Evolutionary conservation across 805 yeast species (phyloP).

Genomic region (Saturnispora serradocipensis): DNA sequence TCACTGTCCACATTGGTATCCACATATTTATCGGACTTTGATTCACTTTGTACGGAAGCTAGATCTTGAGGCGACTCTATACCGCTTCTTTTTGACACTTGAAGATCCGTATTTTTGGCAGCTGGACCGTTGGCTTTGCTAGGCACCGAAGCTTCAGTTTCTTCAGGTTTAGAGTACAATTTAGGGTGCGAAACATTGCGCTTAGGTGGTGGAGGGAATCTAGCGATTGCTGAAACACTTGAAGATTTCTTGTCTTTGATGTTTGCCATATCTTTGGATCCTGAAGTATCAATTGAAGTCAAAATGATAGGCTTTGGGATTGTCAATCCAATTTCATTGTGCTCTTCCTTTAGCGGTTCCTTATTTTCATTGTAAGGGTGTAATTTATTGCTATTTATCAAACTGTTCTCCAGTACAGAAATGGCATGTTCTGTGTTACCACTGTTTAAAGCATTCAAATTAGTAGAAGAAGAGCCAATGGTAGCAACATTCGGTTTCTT

Average conservation of each 20-base stretch:
- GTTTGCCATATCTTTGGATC: conserved; percentile 2
- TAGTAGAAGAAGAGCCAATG: not conserved
- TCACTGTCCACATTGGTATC: not conserved
- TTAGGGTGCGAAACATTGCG: not conserved
- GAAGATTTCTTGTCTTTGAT: not conserved
- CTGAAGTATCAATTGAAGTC: conserved; percentile 1
- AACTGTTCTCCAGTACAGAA: conserved; percentile 11
- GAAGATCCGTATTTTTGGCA: not conserved
- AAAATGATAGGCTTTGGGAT: conserved; percentile 8
- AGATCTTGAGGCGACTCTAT: not conserved
- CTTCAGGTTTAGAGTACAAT: not conserved
- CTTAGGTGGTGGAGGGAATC: conserved; percentile 9
- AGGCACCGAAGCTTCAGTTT: not conserved
- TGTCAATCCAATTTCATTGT: conserved; percentile 3
- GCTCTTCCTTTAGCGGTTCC: not conserved
- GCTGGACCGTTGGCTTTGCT: not conserved
- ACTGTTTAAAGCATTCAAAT: not conserved
- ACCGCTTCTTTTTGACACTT: not conserved
- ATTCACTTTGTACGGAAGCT: not conserved
- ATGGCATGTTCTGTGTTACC: conserved; percentile 7
- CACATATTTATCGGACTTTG: not conserved
- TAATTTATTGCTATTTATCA: conserved; percentile 13
- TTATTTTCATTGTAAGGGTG: not conserved
- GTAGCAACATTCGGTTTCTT: conserved; percentile 18
- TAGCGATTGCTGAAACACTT: not conserved